A percentile compares a stretch with the other conserved stretches of the same genome.
Evolutionary conservation across 257 asterid genomes (phyloP).

Genomic region (Ligustrum vulgare): DNA sequence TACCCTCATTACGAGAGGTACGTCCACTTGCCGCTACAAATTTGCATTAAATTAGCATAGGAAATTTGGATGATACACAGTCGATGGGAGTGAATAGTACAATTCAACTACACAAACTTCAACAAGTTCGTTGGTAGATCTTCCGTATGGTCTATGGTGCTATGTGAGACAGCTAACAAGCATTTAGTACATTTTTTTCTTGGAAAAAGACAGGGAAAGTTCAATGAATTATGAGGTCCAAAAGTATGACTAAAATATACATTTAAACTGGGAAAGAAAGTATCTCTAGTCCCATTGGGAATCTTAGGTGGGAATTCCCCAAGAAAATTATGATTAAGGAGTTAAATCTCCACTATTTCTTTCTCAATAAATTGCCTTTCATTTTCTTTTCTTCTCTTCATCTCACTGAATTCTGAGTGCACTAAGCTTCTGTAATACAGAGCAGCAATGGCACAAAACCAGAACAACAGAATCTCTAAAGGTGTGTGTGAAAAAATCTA

Average conservation of each 20-base stretch:
- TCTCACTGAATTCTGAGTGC: neutral
- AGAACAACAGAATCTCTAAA: conserved; percentile 10
- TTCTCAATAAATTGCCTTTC: conserved; percentile 17
- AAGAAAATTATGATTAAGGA: conserved; percentile 6
- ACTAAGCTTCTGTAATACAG: neutral
- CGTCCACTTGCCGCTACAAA: neutral
- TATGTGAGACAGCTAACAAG: neutral
- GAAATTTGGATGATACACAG: neutral
- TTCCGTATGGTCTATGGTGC: no score
- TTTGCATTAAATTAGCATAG: neutral
- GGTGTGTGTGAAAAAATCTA: conserved; percentile 12
- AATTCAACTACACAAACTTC: neutral
- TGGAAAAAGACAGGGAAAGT: neutral
- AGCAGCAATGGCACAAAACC: conserved; percentile 30
- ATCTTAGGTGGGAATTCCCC: conserved; percentile 15
- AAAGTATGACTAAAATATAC: neutral
- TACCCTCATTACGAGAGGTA: neutral
- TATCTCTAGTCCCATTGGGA: conserved; percentile 1
- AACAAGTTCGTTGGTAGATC: neutral
- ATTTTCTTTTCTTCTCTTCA: neutral
- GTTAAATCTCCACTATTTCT: conserved; percentile 5
- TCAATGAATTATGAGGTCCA: neutral
- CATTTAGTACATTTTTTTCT: neutral
- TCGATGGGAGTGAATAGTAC: neutral
- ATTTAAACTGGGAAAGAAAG: neutral